phyloP scores from a whole-genome alignment of 805 yeast species.

The Sugiyamaella chiloensis region DNA sequence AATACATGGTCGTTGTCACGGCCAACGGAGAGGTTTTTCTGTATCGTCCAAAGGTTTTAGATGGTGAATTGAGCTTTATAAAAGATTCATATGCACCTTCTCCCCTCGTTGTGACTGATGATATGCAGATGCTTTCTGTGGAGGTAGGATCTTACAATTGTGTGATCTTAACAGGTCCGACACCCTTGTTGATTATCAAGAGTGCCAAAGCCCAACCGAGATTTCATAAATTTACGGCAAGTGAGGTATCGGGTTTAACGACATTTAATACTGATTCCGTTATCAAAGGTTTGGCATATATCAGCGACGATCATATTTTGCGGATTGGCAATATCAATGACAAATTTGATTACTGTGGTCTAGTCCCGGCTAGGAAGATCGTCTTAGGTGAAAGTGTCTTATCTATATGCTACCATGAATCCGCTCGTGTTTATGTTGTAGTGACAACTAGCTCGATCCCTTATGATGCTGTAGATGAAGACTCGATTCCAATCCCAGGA shows the following conservation, averaged over 20 bases:
- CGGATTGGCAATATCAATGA: constrained; percentile 37
- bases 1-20: constrained; percentile 66
- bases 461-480: constrained; percentile 70
- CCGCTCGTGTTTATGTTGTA: constrained; percentile 57
- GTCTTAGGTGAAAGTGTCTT: constrained; percentile 59
- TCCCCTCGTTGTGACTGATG: background rate
- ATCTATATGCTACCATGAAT: constrained; percentile 65
- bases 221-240: constrained; percentile 61
- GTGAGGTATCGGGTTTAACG: constrained; percentile 49
- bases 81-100: constrained; percentile 42
- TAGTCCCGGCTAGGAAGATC: constrained; percentile 19
- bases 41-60: constrained; percentile 56
- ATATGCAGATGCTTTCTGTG: constrained; percentile 57
- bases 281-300: constrained; percentile 58
- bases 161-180: constrained; percentile 69
- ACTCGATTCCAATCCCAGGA: constrained; percentile 62
- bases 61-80: constrained; percentile 40
- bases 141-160: constrained; percentile 49
- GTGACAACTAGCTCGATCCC: constrained; percentile 58
- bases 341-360: constrained; percentile 19
- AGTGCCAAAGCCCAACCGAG: constrained; percentile 61
- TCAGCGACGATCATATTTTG: constrained; percentile 64
- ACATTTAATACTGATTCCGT: constrained; percentile 41
- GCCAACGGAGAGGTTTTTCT: constrained; percentile 76
- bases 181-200: constrained; percentile 67